A percentile compares a stretch with the other conserved stretches of the same genome.
Conservation (phyloP, 192 early-diverging fungal species). For the Coemansia sp. region DNA sequence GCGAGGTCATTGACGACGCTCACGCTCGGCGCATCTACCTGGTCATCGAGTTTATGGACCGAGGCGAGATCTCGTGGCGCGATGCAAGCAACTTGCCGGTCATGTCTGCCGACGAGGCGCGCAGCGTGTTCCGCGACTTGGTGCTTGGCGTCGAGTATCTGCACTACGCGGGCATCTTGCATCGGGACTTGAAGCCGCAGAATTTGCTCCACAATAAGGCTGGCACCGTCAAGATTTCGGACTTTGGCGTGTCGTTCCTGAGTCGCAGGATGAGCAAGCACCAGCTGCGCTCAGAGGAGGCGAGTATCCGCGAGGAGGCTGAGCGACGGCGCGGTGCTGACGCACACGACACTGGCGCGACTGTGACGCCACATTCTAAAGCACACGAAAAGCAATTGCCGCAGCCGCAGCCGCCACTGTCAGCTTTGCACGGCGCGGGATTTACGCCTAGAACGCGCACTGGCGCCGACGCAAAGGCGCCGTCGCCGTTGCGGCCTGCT, state of each 20-base stretch:
- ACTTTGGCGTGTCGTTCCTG: constrained; percentile 97
- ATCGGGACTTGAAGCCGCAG: constrained; percentile 98
- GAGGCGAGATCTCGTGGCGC: constrained; percentile 93
- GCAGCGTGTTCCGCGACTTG: constrained; percentile 87
- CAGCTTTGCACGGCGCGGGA: neutral
- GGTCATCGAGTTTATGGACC: constrained; percentile 90
- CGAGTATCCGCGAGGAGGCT: constrained; percentile 1
- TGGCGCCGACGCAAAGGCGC: constrained; percentile 8
- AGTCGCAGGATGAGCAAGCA: constrained; percentile 38
- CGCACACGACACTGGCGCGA: neutral
- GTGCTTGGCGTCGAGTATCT: constrained; percentile 93
- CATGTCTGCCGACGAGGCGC: constrained; percentile 64
- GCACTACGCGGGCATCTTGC: constrained; percentile 94
- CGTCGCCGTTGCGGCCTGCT: constrained; percentile 34
- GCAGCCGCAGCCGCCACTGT: neutral
- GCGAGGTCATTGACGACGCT: constrained; percentile 96
- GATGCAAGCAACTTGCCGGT: constrained; percentile 65
- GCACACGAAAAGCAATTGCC: neutral
- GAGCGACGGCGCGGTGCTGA: neutral
- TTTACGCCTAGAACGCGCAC: neutral
- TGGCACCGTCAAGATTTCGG: constrained; percentile 91
- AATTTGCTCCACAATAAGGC: constrained; percentile 84
- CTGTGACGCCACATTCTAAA: neutral
- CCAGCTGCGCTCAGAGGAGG: constrained; percentile 1
- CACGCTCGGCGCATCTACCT: constrained; percentile 90